A percentile compares a stretch with the other conserved stretches of the same genome.
These are phyloP conservation scores for Komagataella kurtzmanii DNA, from an alignment of 805 yeast genomes.

Conservation along the genomic window DNA sequence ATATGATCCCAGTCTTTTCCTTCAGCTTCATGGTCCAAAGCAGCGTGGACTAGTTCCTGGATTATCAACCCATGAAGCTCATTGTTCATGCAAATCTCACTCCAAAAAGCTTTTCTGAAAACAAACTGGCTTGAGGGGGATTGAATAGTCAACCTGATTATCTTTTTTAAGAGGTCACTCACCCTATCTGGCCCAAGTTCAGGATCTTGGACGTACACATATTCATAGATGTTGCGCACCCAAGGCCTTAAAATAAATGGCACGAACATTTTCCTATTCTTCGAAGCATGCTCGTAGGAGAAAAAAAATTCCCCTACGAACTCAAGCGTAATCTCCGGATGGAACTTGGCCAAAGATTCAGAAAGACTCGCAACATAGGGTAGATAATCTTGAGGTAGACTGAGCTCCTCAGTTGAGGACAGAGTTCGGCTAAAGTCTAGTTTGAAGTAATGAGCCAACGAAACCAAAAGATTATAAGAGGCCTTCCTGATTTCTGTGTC, in stretches of 20 bases:
- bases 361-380: conserved; percentile 48
- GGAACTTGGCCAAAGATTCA: conserved; percentile 35
- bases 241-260: conserved; percentile 55
- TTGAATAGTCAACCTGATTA: conserved; percentile 42
- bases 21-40: conserved; percentile 68
- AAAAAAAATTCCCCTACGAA: conserved; percentile 36
- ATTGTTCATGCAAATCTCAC: conserved; percentile 46
- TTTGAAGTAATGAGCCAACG: conserved; percentile 45
- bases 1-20: conserved; percentile 55
- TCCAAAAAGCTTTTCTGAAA: conserved; percentile 56
- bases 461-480: conserved; percentile 49
- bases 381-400: conserved; percentile 56
- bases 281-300: conserved; percentile 29
- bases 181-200: conserved; percentile 48
- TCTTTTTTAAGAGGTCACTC: conserved; percentile 44
- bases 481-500: conserved; percentile 47
- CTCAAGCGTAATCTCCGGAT: conserved; percentile 48
- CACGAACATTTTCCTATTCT: conserved; percentile 23
- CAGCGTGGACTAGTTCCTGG: conserved; percentile 63
- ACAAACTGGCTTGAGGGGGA: conserved; percentile 34
- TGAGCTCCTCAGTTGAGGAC: conserved; percentile 41
- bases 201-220: conserved; percentile 41
- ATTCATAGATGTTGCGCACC: conserved; percentile 50
- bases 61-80: conserved; percentile 42
- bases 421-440: conserved; percentile 46